phyloP scores from a whole-genome alignment of 208 protist genomes.

The Leishmania arabica region DNA sequence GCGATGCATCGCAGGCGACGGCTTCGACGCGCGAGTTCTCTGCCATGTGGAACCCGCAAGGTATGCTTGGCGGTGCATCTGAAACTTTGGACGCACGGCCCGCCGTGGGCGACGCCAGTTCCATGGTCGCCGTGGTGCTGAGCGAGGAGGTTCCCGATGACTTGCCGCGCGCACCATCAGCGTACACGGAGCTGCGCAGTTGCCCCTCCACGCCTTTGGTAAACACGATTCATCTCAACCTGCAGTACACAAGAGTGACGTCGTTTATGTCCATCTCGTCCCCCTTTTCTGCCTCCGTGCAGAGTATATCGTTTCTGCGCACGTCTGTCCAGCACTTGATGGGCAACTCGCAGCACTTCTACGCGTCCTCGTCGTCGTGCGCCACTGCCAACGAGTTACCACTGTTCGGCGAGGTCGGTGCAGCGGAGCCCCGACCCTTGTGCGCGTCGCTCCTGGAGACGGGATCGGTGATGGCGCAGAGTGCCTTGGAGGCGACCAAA shows the following conservation, averaged over 20 bases:
- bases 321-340: conserved; percentile 11
- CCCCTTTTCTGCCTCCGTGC: conserved; percentile 6
- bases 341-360: conserved; percentile 13
- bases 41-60: conserved; percentile 22
- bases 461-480: not conserved
- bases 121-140: conserved; percentile 28
- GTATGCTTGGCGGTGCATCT: conserved; percentile 4
- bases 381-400: not conserved
- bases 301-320: conserved; percentile 7
- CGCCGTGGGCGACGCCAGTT: not conserved
- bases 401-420: not conserved
- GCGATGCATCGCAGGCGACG: not conserved
- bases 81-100: not conserved
- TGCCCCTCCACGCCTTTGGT: conserved; percentile 15
- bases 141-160: conserved; percentile 13
- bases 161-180: conserved; percentile 16
- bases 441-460: not conserved
- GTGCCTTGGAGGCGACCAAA: not conserved
- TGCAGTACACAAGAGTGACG: conserved; percentile 10
- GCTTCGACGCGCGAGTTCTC: not conserved
- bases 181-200: not conserved
- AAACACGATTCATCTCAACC: conserved; percentile 31
- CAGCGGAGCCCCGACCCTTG: not conserved
- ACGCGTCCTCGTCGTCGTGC: not conserved
- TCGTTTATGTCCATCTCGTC: conserved; percentile 45